These are phyloP conservation scores for Tardiomyces blankii DNA, from an alignment of 1,139 yeast species.

Conservation along the genomic window DNA sequence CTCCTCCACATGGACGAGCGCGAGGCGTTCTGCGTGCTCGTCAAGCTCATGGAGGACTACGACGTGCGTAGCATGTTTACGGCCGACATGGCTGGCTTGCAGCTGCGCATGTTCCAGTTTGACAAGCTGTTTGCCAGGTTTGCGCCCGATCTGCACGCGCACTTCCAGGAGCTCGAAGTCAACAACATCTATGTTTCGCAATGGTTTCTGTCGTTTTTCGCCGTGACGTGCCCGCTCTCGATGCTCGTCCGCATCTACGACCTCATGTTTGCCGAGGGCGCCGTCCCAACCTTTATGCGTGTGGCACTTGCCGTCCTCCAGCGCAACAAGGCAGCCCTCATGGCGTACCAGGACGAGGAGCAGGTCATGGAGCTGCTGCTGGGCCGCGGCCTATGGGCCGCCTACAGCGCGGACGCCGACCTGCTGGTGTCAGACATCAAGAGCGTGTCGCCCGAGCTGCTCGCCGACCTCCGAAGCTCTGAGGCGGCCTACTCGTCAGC, in stretches of 20 bases:
- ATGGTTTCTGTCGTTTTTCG: conserved; percentile 59
- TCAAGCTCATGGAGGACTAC: conserved; percentile 53
- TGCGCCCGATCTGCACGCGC: conserved; percentile 36
- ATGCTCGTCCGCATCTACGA: conserved; percentile 45
- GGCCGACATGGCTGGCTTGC: conserved; percentile 46
- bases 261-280: conserved; percentile 50
- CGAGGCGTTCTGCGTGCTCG: conserved; percentile 43
- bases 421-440: conserved; percentile 38
- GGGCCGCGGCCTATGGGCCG: conserved; percentile 41
- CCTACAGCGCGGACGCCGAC: conserved; percentile 36
- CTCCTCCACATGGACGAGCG: conserved; percentile 40
- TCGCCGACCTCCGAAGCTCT: too few species aligned
- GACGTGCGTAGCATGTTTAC: conserved; percentile 48
- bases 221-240: conserved; percentile 47
- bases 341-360: conserved; percentile 47
- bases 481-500: too few species aligned
- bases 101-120: conserved; percentile 45
- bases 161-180: conserved; percentile 30
- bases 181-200: conserved; percentile 33
- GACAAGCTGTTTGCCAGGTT: conserved; percentile 31
- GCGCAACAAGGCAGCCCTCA: conserved; percentile 40
- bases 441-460: conserved; percentile 8
- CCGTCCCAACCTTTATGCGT: conserved; percentile 51
- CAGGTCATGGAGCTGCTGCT: conserved; percentile 50
- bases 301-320: conserved; percentile 46